Base-by-base conservation (phyloP, 495 filamentous ascomycete genomes). In the Penicillium angulare region DNA sequence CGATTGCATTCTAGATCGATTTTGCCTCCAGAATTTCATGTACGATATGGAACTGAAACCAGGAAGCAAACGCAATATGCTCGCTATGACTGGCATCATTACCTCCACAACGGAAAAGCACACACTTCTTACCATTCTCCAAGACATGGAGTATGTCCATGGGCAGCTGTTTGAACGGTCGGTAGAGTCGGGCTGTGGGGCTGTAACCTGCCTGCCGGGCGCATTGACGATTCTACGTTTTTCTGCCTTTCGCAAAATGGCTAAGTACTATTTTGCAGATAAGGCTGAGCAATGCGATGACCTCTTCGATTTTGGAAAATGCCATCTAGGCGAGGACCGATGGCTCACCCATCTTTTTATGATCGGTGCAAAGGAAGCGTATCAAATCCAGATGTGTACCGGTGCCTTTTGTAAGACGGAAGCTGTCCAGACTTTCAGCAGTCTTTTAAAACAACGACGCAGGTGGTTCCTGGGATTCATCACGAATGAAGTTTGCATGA, bases 261-360 rank as follows among this genome's bases (percentile, higher is more conserved):
- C 93, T 55, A 96, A 96, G 64, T 96, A 96, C 71, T 98, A 98
- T 73, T 98, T 98, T 63, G 90, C 93, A 12, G 93, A 97, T 71
- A 96, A 97, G 63, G 90, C 90, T 13, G 93, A 96, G 66, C 88
- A 95, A 64, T 95, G 90, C 60, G 89, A 95, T 33, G 93, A 98
- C 71, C 78, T 97, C 16, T 98, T 98, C 64, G 93, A 98, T 64
- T 98, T 88, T 55, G 91, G 87, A 32, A 97, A 97, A 69, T 92
- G 89, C 59, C 92, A 98, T 70, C 71, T 98, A 39, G 93, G 93
- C 7, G 93, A 98, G 70, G 93, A 98, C 71, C 82, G 93, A 35
- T 97, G 93, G 92, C 77, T 98, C 49, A 98, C 93, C 2, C 93
- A 98, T 75, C 81, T 98, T 47, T 97, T 98, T 76, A 98, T 98